Base-by-base conservation (phyloP, 306 rosid genomes). In the Prunus mira region DNA sequence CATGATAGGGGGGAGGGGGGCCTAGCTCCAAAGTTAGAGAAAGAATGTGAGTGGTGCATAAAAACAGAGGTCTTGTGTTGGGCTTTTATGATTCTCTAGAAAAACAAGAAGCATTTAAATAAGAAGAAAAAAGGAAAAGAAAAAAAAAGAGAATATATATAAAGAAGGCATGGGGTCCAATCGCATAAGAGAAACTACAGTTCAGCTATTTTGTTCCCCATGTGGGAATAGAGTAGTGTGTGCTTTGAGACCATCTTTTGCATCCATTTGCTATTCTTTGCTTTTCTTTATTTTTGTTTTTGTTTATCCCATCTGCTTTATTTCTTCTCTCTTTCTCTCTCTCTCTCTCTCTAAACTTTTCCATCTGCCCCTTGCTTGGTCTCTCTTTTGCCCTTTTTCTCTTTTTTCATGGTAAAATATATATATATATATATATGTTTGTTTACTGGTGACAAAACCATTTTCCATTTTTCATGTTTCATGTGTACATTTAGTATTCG, bases 181-280 rank as follows among this genome's bases (percentile, higher is more conserved):
- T 28, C 72, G 69, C 64, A 77, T 78, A 74, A 72, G 78, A 60
- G 12, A 75, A 46, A 18, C 69, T 72, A 86, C 93, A 85, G 88
- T 85, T 85, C 74, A 86, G 81, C 90, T 73, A 75, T 65, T 87
- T 88, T 86, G 86, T 81, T 86, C 79, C 76, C 91, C 93, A 89
- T 89, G 94, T 93, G 95, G 55, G 81, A 79, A 82, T 56, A 11
- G 67, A 80, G 71, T 80, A 83, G 58, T 80, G 17, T 60, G 47
- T 49, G 75, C 60, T 71, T 70, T 73, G 57, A 46, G 76, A 60
- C 32, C 41, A 67, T 60, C 61, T 45, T 74, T 65, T 61, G 52
- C 65, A 73, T 65, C 47, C 69, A 27, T 5, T 18, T 55, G 43
- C 62, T 11, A 9, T 62, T 45, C 30, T 8, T 20, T 14, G 46